Percentiles rank a stretch among this genome's conserved stretches.
These are phyloP conservation scores for Tylopilus felleus DNA, from an alignment of 768 basidiomycete genomes.

Conservation along the genomic window DNA sequence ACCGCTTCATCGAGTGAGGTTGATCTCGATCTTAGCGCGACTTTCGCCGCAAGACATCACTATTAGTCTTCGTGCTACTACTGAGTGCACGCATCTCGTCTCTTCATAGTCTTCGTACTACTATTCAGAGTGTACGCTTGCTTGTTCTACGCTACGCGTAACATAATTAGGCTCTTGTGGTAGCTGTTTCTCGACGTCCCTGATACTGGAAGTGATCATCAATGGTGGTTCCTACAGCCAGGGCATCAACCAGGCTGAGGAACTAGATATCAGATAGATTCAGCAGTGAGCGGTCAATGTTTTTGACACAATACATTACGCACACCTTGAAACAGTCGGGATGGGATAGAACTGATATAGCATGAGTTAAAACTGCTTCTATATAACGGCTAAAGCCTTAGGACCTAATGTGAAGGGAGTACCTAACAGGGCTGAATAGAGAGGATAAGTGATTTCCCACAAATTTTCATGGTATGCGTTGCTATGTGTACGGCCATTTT, in stretches of 20 bases:
- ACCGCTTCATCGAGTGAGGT: no score
- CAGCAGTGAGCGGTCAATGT: slow-evolving; percentile 8
- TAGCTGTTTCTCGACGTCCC: slow-evolving; percentile 46
- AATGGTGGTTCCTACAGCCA: slow-evolving; percentile 21
- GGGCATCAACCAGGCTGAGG: slow-evolving; percentile 23
- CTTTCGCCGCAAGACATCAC: no score
- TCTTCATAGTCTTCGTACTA: no score
- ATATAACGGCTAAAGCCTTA: slow-evolving; percentile 21
- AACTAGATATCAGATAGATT: slow-evolving; percentile 11
- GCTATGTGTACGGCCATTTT: no score
- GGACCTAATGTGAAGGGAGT: slow-evolving; percentile 5
- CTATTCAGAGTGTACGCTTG: no score
- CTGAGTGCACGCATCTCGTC: no score
- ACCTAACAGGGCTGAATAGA: not conserved
- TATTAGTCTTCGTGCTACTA: no score
- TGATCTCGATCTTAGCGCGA: no score
- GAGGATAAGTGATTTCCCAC: slow-evolving; percentile 20
- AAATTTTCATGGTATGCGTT: slow-evolving; percentile 22
- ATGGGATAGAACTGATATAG: slow-evolving; percentile 7
- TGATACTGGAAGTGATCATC: slow-evolving; percentile 25
- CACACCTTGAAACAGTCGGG: slow-evolving; percentile 15
- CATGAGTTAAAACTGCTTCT: slow-evolving; percentile 2
- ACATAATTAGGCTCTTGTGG: slow-evolving; percentile 38
- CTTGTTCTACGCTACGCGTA: no score
- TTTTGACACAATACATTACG: slow-evolving; percentile 19